phyloP scores from a whole-genome alignment of 2,329 filamentous ascomycete genomes.

The Hymenoscyphus infarciens region DNA sequence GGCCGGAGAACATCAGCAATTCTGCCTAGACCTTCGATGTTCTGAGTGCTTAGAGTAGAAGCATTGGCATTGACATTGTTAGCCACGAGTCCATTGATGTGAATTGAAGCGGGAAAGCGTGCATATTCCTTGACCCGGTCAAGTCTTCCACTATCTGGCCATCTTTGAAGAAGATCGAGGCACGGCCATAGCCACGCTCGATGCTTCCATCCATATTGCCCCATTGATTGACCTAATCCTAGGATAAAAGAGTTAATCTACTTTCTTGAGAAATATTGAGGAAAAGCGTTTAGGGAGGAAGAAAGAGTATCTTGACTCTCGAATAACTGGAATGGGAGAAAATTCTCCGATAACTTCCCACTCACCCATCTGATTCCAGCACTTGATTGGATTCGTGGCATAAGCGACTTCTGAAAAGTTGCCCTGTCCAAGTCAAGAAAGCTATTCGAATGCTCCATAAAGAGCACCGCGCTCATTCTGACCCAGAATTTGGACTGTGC shows the following conservation, averaged over 20 bases:
- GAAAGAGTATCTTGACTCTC: no score
- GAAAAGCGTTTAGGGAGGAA: no score
- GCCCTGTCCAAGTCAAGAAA: constrained; percentile 60
- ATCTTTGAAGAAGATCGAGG: constrained; percentile 64
- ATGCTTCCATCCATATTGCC: constrained; percentile 67
- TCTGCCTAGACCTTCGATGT: constrained; percentile 57
- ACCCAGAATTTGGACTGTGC: constrained; percentile 54
- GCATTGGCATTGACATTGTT: constrained; percentile 72
- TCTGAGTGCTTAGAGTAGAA: constrained; percentile 50
- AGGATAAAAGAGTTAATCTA: constrained; percentile 35
- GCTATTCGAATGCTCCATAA: constrained; percentile 67
- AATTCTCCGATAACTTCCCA: no score
- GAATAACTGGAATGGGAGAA: no score
- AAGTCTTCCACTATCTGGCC: constrained; percentile 55
- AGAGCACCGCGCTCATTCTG: constrained; percentile 64
- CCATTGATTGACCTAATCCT: constrained; percentile 67
- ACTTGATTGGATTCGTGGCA: constrained; percentile 41
- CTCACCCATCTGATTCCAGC: not conserved
- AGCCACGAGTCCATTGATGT: constrained; percentile 62
- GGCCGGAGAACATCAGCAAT: constrained; percentile 65
- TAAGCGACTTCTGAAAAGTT: constrained; percentile 47
- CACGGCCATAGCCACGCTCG: constrained; percentile 64
- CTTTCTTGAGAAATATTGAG: no score
- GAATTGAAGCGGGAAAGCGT: constrained; percentile 61
- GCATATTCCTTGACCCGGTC: constrained; percentile 60